Conservation (phyloP, 345 rosid species). For the Aquilaria malaccensis region DNA sequence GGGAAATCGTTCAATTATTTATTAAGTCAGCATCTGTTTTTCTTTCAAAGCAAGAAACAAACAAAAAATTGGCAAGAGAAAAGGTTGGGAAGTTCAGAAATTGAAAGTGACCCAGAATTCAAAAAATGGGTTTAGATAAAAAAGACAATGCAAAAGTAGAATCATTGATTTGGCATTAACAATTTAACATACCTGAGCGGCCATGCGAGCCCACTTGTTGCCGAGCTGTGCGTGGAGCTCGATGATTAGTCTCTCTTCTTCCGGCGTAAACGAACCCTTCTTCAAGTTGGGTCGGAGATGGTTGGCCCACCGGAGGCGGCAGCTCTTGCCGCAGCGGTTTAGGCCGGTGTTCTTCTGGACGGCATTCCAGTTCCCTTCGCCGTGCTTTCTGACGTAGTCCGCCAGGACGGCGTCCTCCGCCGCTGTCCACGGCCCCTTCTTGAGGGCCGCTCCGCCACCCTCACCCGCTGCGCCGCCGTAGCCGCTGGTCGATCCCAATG, state of each 20-base stretch:
- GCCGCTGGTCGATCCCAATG: background rate
- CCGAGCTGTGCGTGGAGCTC: constrained; percentile 57
- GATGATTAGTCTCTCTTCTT: constrained; percentile 41
- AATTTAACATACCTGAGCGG: constrained; percentile 32
- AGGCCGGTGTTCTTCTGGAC: constrained; percentile 58
- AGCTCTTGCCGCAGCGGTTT: constrained; percentile 59
- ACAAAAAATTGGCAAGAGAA: too few relatives aligned
- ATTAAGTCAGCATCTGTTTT: too few relatives aligned
- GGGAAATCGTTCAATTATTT: too few relatives aligned
- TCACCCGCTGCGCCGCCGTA: constrained; percentile 12
- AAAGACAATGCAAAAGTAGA: too few relatives aligned
- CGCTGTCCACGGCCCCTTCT: constrained; percentile 60
- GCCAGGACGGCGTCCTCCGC: constrained; percentile 42
- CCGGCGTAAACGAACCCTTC: constrained; percentile 42
- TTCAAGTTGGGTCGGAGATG: constrained; percentile 51
- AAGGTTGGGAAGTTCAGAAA: too few relatives aligned
- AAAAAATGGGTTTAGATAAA: too few relatives aligned
- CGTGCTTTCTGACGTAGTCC: constrained; percentile 46
- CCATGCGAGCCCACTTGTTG: constrained; percentile 68
- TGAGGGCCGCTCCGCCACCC: constrained; percentile 18
- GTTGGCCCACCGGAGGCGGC: constrained; percentile 67
- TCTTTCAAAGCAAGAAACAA: too few relatives aligned
- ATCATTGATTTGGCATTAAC: background rate
- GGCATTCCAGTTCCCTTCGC: constrained; percentile 68
- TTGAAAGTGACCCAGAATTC: too few relatives aligned